phyloP scores from a whole-genome alignment of 2,329 filamentous ascomycete species.

The Kalmusia sp. region DNA sequence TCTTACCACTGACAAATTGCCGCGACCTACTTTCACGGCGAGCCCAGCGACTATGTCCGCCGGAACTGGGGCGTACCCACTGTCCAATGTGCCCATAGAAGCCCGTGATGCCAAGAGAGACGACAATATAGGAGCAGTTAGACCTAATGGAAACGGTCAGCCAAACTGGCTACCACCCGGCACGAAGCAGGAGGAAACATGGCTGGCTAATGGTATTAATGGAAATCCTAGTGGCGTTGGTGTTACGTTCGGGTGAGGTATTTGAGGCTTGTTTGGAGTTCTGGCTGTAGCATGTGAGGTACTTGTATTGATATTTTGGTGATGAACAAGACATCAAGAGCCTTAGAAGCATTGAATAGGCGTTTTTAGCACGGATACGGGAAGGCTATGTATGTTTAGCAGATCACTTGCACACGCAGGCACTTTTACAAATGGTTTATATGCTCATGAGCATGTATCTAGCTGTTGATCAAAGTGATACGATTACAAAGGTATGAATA shows the following conservation, averaged over 20 bases:
- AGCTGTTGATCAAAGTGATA: no score
- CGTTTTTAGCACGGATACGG: conserved; percentile 5
- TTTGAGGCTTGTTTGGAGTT: conserved; percentile 1
- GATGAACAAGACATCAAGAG: conserved; percentile 3
- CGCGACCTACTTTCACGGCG: conserved; percentile 46
- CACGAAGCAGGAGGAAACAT: conserved; percentile 86
- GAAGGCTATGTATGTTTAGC: not conserved
- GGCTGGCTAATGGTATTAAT: conserved; percentile 55
- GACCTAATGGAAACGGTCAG: conserved; percentile 49
- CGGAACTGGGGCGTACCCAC: conserved; percentile 40
- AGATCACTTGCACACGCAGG: not conserved
- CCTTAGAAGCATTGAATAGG: conserved; percentile 10
- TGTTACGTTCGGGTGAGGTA: conserved; percentile 26
- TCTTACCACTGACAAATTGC: conserved; percentile 53
- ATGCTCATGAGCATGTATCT: no score
- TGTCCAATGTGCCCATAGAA: conserved; percentile 30
- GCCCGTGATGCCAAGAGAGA: conserved; percentile 62
- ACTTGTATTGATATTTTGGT: conserved; percentile 3
- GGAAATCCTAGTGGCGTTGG: conserved; percentile 31
- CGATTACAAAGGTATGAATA: not conserved
- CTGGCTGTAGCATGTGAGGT: not conserved
- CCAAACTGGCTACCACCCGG: conserved; percentile 74
- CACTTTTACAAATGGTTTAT: not conserved
- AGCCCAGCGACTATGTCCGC: conserved; percentile 46
- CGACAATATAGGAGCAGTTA: conserved; percentile 57